Conservation (phyloP, 2,329 filamentous ascomycete species). For the Trichoderma asperellum region DNA sequence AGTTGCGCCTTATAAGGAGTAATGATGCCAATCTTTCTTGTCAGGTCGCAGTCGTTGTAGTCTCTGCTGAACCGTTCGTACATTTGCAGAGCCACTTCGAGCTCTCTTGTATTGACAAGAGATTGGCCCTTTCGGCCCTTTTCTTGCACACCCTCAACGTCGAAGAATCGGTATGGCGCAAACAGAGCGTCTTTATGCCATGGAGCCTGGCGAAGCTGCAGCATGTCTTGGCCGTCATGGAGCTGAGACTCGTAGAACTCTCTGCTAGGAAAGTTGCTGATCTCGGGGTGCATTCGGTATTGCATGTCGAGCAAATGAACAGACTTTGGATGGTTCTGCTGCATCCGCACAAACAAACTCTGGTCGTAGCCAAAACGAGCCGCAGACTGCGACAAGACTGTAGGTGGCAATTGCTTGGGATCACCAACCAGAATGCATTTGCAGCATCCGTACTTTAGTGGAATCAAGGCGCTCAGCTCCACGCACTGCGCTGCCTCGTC, state of each 20-base stretch:
- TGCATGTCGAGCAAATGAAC: conserved; percentile 96
- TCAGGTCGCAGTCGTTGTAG: conserved; percentile 69
- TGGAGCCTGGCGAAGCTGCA: conserved; percentile 70
- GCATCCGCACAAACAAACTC: conserved; percentile 98
- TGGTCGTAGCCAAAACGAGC: conserved; percentile 95
- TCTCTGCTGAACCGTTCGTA: conserved; percentile 80
- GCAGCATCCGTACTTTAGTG: conserved; percentile 93
- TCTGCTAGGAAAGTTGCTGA: conserved; percentile 85
- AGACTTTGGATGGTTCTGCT: conserved; percentile 83
- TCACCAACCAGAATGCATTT: conserved; percentile 98
- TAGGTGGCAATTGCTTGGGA: conserved; percentile 94
- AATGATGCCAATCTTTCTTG: conserved; percentile 91
- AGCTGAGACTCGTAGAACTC: conserved; percentile 92
- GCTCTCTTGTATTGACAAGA: conserved; percentile 83
- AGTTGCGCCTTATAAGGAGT: conserved; percentile 97
- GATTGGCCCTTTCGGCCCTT: conserved; percentile 84
- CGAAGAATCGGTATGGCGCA: conserved; percentile 95
- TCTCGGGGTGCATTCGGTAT: conserved; percentile 99
- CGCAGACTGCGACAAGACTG: conserved; percentile 91
- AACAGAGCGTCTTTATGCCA: conserved; percentile 86
- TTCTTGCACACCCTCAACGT: conserved; percentile 86
- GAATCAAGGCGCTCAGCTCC: conserved; percentile 93
- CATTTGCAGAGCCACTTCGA: conserved; percentile 82
- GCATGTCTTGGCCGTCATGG: conserved; percentile 85
- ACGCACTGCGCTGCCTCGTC: conserved; percentile 98